Conservation (phyloP, 163 green algal genomes). For the Scenedesmus sp. region DNA sequence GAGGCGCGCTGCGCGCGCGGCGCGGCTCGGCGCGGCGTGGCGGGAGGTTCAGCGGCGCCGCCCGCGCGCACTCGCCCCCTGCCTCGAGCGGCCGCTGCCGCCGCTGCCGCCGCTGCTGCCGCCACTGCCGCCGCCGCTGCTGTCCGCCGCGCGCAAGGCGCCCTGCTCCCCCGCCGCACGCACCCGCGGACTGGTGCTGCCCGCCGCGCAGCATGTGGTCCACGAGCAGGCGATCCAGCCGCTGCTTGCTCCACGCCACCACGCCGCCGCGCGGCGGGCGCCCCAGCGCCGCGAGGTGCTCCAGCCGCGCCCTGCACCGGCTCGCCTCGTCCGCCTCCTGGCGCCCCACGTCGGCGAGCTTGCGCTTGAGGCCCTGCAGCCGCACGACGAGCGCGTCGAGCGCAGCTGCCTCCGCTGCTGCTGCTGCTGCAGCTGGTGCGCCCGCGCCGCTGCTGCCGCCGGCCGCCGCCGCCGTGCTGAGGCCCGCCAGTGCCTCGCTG, state of each 20-base stretch:
- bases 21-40: background rate
- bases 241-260: constrained; percentile 71
- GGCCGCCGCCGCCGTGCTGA: background rate
- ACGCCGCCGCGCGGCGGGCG: constrained; percentile 44
- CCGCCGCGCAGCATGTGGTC: constrained; percentile 81
- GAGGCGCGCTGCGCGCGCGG: constrained; percentile 29
- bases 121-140: no score
- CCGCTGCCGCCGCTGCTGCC: no score
- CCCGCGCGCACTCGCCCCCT: no score
- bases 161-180: no score
- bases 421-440: background rate
- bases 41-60: no score
- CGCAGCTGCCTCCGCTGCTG: no score
- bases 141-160: no score
- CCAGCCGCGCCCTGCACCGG: constrained; percentile 67
- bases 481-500: constrained; percentile 19
- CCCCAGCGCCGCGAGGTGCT: constrained; percentile 62
- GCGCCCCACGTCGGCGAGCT: constrained; percentile 57
- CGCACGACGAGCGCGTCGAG: constrained; percentile 47
- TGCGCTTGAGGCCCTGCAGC: constrained; percentile 75
- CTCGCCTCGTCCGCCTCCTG: constrained; percentile 64
- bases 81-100: no score
- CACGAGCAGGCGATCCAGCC: constrained; percentile 72
- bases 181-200: constrained; percentile 53
- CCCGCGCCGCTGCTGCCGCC: constrained; percentile 6